Conservation (phyloP, 2,329 filamentous ascomycete species). For the Chaetomium strumarium region DNA sequence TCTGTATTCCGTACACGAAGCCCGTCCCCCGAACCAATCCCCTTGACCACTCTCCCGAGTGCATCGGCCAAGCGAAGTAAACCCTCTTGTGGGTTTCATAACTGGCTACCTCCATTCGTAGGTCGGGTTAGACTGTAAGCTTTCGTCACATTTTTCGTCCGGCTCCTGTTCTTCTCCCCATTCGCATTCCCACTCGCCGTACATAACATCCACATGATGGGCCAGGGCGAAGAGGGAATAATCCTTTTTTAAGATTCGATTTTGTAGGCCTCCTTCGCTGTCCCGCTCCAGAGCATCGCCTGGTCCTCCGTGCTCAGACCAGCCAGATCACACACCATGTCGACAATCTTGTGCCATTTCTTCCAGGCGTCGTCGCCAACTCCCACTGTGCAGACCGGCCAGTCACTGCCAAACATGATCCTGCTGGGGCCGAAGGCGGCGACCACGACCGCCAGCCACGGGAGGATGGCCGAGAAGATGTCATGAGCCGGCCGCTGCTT, state of each 20-base stretch:
- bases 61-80: neutral
- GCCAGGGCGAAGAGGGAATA: too few species aligned
- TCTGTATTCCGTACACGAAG: too few species aligned
- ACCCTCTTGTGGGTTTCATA: conserved; percentile 1
- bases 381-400: conserved; percentile 80
- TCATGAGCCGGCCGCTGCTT: conserved; percentile 44
- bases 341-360: conserved; percentile 68
- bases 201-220: neutral
- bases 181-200: neutral
- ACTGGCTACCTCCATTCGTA: neutral
- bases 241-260: conserved; percentile 30
- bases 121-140: conserved; percentile 1
- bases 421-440: conserved; percentile 64
- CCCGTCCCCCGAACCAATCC: too few species aligned
- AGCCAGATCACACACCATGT: conserved; percentile 58
- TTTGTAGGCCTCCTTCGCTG: conserved; percentile 65
- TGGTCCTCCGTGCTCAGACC: conserved; percentile 55
- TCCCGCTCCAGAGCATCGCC: conserved; percentile 65
- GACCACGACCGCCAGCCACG: conserved; percentile 68
- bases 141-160: neutral
- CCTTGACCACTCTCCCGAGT: too few species aligned
- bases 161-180: neutral
- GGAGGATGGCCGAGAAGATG: conserved; percentile 57
- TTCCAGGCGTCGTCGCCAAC: conserved; percentile 55
- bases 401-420: conserved; percentile 89